Evolutionary conservation across 2,329 filamentous ascomycete species (phyloP).

Genomic region (Aspergillus calidoustus): DNA sequence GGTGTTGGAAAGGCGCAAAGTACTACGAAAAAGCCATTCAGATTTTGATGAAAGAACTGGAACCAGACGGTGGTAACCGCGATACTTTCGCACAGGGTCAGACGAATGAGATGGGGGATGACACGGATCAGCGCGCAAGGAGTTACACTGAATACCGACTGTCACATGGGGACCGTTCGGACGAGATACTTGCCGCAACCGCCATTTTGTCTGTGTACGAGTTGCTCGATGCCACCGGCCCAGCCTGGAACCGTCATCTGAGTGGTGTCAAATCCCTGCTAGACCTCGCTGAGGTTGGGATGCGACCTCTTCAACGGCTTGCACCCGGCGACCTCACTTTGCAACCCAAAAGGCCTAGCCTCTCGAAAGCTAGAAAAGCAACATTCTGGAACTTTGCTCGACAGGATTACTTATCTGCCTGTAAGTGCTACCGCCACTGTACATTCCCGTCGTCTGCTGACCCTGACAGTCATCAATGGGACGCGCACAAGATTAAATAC

Average conservation of each 20-base stretch:
- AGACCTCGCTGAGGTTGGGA: constrained; percentile 50
- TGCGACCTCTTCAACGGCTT: constrained; percentile 46
- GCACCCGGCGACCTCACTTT: constrained; percentile 46
- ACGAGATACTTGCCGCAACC: constrained; percentile 67
- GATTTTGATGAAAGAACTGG: constrained; percentile 54
- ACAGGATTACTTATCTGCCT: constrained; percentile 68
- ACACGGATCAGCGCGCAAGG: constrained; percentile 45
- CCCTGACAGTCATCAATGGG: constrained; percentile 56
- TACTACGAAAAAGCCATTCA: constrained; percentile 56
- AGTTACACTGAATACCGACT: constrained; percentile 50
- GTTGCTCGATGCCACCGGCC: constrained; percentile 67
- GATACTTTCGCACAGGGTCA: constrained; percentile 45
- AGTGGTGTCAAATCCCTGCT: constrained; percentile 68
- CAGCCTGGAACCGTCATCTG: constrained; percentile 67
- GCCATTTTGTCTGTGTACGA: constrained; percentile 71
- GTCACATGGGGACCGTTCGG: constrained; percentile 48
- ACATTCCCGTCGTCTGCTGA: background rate
- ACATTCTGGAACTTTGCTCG: constrained; percentile 71
- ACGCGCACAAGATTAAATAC: constrained; percentile 65
- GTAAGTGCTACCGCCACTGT: constrained; percentile 41
- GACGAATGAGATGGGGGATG: constrained; percentile 37
- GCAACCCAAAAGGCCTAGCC: constrained; percentile 40
- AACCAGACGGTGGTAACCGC: constrained; percentile 41
- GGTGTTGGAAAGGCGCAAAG: constrained; percentile 64
- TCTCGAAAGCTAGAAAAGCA: constrained; percentile 61